Evolutionary conservation across 345 rosid species (phyloP).

Genomic region (Clausena lansium): DNA sequence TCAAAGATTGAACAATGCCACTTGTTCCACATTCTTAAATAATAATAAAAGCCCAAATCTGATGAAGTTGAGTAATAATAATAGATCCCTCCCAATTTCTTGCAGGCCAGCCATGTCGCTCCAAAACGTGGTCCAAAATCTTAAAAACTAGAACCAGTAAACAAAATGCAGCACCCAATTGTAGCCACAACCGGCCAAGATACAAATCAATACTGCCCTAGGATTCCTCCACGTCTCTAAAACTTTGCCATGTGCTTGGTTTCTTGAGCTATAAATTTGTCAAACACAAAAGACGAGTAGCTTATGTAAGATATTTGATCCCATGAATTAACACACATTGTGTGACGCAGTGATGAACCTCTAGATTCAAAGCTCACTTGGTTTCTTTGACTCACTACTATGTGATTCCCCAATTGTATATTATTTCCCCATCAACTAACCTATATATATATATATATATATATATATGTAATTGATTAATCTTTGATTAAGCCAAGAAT

Average conservation of each 20-base stretch:
- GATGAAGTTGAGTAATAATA: background rate
- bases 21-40: background rate
- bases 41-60: background rate
- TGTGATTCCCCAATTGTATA: background rate
- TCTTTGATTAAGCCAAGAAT: background rate
- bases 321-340: background rate
- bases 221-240: background rate
- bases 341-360: background rate
- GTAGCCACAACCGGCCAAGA: background rate
- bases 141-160: background rate
- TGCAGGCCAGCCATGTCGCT: background rate
- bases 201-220: background rate
- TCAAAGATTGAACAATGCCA: too few species aligned
- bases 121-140: background rate
- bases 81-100: background rate
- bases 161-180: background rate
- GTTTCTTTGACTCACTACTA: constrained; percentile 9
- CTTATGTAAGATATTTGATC: background rate
- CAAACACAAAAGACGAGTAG: background rate
- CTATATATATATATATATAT: too few species aligned
- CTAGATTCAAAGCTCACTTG: background rate
- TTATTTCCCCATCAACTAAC: background rate
- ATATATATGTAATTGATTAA: background rate
- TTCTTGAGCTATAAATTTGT: background rate
- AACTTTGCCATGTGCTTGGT: constrained; percentile 10